phyloP scores from a whole-genome alignment of 805 yeast genomes.

The Nakazawaea populi region DNA sequence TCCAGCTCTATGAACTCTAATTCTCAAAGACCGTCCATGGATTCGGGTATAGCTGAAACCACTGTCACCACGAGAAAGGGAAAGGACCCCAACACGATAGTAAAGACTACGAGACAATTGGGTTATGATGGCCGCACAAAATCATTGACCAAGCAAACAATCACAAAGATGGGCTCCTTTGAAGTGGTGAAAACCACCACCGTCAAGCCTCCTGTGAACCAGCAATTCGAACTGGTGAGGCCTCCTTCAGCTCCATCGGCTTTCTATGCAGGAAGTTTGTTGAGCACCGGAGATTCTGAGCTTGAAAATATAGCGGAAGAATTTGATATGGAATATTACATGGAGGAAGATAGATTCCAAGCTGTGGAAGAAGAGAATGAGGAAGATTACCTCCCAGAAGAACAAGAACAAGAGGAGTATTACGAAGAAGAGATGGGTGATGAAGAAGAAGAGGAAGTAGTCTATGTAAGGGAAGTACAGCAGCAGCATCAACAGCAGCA shows the following conservation, averaged over 20 bases:
- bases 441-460: slow-evolving; percentile 1
- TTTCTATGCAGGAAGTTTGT: slow-evolving; percentile 20
- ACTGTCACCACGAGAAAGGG: slow-evolving; percentile 12
- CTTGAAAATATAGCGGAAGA: slow-evolving; percentile 25
- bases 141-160: slow-evolving; percentile 49
- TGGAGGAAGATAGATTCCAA: slow-evolving; percentile 2
- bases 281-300: slow-evolving; percentile 18
- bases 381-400: neutral
- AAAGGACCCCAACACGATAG: slow-evolving; percentile 23
- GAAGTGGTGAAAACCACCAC: slow-evolving; percentile 45
- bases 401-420: neutral
- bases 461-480: neutral
- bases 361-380: slow-evolving; percentile 5
- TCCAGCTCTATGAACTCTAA: slow-evolving; percentile 2
- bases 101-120: slow-evolving; percentile 44
- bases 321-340: slow-evolving; percentile 16
- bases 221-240: slow-evolving; percentile 6
- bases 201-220: slow-evolving; percentile 24
- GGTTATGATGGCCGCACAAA: slow-evolving; percentile 47
- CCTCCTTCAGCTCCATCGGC: slow-evolving; percentile 25
- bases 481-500: neutral
- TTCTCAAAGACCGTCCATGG: neutral
- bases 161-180: slow-evolving; percentile 41
- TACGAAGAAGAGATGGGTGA: slow-evolving; percentile 1
- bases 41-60: slow-evolving; percentile 13